Conservation (phyloP, 192 early-diverging fungal species). For the Backusella morwellensis region DNA sequence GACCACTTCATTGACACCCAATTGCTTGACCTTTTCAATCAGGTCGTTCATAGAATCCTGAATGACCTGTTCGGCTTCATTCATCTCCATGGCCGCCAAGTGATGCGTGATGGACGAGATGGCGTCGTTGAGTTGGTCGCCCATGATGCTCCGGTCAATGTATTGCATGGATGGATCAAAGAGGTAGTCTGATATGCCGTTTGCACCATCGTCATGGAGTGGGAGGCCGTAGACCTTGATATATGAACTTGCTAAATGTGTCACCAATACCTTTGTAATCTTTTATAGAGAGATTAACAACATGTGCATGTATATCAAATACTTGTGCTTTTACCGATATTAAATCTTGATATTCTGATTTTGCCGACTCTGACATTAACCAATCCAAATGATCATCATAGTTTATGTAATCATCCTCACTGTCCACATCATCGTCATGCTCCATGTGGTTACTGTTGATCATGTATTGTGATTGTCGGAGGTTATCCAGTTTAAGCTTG, state of each 20-base stretch:
- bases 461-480: conserved; percentile 9
- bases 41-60: conserved; percentile 19
- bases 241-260: conserved; percentile 20
- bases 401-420: background rate
- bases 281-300: background rate
- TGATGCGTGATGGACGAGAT: conserved; percentile 19
- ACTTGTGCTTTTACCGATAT: conserved; percentile 10
- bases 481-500: conserved; percentile 33
- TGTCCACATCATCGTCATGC: background rate
- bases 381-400: background rate
- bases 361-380: conserved; percentile 7
- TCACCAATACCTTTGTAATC: conserved; percentile 25
- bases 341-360: conserved; percentile 22
- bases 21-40: conserved; percentile 24
- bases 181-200: conserved; percentile 23
- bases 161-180: background rate
- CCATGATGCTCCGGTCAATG: too few relatives aligned
- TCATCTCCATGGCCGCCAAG: conserved; percentile 16
- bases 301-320: background rate
- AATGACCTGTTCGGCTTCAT: background rate
- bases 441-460: background rate
- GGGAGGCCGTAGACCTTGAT: conserved; percentile 14
- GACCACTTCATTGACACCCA: conserved; percentile 22
- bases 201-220: background rate
- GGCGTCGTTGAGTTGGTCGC: conserved; percentile 6